phyloP scores from a whole-genome alignment of 768 basidiomycete species.

The Terana coerulea region DNA sequence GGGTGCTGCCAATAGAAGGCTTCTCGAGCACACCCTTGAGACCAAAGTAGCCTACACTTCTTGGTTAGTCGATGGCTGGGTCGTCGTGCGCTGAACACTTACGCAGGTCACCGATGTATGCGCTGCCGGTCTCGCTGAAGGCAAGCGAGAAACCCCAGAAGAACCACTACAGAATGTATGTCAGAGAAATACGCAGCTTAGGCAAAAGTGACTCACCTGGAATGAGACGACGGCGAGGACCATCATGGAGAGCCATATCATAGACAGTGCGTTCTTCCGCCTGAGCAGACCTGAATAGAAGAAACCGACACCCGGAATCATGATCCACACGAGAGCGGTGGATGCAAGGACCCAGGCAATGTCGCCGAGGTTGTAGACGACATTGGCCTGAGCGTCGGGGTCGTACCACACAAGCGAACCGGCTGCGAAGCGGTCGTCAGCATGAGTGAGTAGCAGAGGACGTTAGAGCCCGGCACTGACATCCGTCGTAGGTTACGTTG shows the following conservation, averaged over 20 bases:
- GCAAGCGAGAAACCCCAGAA: slow-evolving; percentile 96
- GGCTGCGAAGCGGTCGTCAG: slow-evolving; percentile 25
- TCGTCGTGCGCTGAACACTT: slow-evolving; percentile 23
- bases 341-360: slow-evolving; percentile 70
- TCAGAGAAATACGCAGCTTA: background rate
- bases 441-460: background rate
- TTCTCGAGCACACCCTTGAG: slow-evolving; percentile 73
- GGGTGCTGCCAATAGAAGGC: slow-evolving; percentile 67
- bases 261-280: slow-evolving; percentile 89
- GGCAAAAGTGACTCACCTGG: slow-evolving; percentile 47
- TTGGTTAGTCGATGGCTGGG: background rate
- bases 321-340: slow-evolving; percentile 75
- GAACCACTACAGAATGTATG: slow-evolving; percentile 75
- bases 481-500: slow-evolving; percentile 40
- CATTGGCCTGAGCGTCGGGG: slow-evolving; percentile 15
- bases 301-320: slow-evolving; percentile 69
- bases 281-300: slow-evolving; percentile 91
- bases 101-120: slow-evolving; percentile 87
- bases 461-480: slow-evolving; percentile 28
- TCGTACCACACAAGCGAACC: slow-evolving; percentile 33
- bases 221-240: slow-evolving; percentile 78
- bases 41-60: slow-evolving; percentile 76
- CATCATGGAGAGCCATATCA: slow-evolving; percentile 81
- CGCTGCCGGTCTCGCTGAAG: slow-evolving; percentile 71
- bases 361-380: slow-evolving; percentile 57